Evolutionary conservation across 768 basidiomycete genomes (phyloP).

Genomic region (Tubosaeta brunneosetosa): DNA sequence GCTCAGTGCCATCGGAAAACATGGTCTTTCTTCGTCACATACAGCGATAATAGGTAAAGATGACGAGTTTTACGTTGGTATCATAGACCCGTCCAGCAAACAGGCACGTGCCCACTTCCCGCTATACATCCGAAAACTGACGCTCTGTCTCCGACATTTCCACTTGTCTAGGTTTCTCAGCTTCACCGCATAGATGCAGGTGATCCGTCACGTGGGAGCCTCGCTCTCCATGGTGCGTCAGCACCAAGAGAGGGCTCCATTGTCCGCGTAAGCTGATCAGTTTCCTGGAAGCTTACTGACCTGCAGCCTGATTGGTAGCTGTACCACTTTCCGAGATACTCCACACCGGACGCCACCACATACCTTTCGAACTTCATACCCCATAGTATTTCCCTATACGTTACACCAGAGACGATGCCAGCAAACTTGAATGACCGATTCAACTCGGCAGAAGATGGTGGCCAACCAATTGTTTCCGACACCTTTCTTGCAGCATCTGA

Average conservation of each 20-base stretch:
- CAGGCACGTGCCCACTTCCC: conserved; percentile 2
- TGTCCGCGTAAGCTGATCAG: conserved; percentile 42
- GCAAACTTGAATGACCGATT: background rate
- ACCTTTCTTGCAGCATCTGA: conserved; percentile 49
- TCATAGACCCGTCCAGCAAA: conserved; percentile 19
- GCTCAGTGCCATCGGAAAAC: conserved; percentile 45
- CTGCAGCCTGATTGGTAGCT: conserved; percentile 31
- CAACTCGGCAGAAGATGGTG: background rate
- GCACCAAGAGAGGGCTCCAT: conserved; percentile 47
- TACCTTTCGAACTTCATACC: conserved; percentile 3
- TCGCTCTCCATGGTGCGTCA: conserved; percentile 52
- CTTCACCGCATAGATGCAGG: conserved; percentile 63
- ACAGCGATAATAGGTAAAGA: conserved; percentile 40
- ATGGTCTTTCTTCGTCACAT: conserved; percentile 26
- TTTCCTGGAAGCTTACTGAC: background rate
- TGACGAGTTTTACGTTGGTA: conserved; percentile 56
- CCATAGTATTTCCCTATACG: conserved; percentile 21
- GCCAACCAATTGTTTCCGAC: conserved; percentile 1
- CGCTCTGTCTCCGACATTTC: background rate
- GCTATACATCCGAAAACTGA: background rate
- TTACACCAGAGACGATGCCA: conserved; percentile 17
- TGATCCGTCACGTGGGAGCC: conserved; percentile 63
- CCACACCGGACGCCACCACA: conserved; percentile 13
- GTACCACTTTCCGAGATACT: conserved; percentile 29
- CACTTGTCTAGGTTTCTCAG: conserved; percentile 34